These are phyloP conservation scores for Globisporangium viniferum DNA, from an alignment of 352 stramenopile species.

Conservation along the genomic window DNA sequence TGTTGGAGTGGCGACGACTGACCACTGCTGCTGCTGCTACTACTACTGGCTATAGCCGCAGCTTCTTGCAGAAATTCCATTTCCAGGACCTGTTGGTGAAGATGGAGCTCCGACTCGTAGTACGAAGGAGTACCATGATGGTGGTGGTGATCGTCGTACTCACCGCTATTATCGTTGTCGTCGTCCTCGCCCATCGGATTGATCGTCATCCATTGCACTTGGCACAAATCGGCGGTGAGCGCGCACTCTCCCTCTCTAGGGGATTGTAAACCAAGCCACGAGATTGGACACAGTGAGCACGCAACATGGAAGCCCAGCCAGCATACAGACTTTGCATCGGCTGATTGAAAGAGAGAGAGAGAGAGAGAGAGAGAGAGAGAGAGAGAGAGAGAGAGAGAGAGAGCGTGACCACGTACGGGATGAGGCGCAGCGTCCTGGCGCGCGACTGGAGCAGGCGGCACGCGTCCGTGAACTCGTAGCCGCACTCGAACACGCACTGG, in stretches of 20 bases:
- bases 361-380: background rate
- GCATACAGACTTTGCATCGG: background rate
- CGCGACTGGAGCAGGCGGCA: conserved; percentile 37
- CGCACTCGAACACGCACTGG: conserved; percentile 70
- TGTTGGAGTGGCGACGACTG: background rate
- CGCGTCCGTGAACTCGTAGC: conserved; percentile 63
- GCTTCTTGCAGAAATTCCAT: background rate
- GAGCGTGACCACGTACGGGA: conserved; percentile 27
- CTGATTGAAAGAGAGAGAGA: background rate
- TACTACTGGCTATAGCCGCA: background rate
- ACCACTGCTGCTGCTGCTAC: background rate
- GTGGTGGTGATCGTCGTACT: conserved; percentile 4
- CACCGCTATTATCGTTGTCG: conserved; percentile 22
- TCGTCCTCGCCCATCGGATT: conserved; percentile 50
- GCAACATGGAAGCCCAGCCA: background rate
- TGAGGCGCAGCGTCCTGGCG: conserved; percentile 37
- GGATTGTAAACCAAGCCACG: background rate
- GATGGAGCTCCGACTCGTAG: background rate
- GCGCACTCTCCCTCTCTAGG: conserved; percentile 18
- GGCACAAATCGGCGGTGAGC: conserved; percentile 45
- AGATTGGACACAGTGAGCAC: conserved; percentile 1
- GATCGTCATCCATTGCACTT: conserved; percentile 69
- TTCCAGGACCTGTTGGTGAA: conserved; percentile 13
- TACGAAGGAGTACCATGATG: background rate
- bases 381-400: background rate